phyloP scores from a whole-genome alignment of 176 grass and related monocot species.

The Oryza punctata region DNA sequence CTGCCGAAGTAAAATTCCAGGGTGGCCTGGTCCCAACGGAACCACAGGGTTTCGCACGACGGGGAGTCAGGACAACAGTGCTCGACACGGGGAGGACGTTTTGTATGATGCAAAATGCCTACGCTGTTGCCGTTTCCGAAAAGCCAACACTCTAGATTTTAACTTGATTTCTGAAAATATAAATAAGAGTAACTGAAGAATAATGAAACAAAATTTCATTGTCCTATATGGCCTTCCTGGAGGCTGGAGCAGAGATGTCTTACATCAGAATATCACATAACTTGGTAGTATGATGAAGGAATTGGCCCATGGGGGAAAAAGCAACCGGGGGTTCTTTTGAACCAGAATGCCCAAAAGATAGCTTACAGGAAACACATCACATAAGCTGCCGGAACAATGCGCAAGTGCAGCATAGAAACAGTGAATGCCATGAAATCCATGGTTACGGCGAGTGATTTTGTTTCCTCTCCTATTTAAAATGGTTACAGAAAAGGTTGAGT shows the following conservation, averaged over 20 bases:
- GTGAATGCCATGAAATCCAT: slow-evolving; percentile 1
- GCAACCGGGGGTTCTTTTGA: neutral
- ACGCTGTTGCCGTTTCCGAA: neutral
- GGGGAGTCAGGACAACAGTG: neutral
- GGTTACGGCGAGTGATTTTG: slow-evolving; percentile 6
- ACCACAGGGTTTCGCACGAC: neutral
- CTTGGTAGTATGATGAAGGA: no score
- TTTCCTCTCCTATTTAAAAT: slow-evolving; percentile 28
- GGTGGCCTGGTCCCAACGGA: neutral
- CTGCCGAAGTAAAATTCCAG: neutral
- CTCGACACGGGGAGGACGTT: neutral
- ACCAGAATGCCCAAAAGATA: neutral
- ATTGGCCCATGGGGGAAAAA: no score
- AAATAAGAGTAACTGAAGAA: neutral
- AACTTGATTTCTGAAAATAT: neutral
- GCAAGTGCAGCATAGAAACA: neutral
- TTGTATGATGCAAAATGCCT: neutral
- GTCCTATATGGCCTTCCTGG: neutral
- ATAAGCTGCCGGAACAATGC: neutral
- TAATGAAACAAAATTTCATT: neutral
- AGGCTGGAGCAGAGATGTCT: neutral
- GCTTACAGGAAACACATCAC: neutral
- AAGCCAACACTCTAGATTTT: neutral
- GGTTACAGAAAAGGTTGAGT: slow-evolving; percentile 6
- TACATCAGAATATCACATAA: neutral